Evolutionary conservation across 306 rosid genomes (phyloP).

Genomic region (Astragalus membranaceus): DNA sequence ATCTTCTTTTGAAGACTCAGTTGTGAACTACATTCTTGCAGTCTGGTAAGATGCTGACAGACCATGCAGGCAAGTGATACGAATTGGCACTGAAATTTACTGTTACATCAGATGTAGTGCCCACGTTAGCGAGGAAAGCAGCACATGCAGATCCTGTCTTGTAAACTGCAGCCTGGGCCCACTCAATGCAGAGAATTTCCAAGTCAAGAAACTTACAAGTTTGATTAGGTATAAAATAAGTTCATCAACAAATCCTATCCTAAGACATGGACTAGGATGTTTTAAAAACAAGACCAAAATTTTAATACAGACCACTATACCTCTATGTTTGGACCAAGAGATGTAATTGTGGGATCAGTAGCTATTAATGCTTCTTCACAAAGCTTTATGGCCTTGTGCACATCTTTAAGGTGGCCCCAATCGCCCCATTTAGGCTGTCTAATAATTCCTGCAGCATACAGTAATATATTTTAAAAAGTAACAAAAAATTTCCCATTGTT

Average conservation of each 20-base stretch:
- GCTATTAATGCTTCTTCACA: constrained; percentile 77
- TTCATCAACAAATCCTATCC: background rate
- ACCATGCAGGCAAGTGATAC: constrained; percentile 92
- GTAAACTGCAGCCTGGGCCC: constrained; percentile 70
- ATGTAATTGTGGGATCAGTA: constrained; percentile 68
- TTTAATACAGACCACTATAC: constrained; percentile 28
- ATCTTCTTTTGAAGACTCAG: constrained; percentile 43
- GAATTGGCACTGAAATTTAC: constrained; percentile 74
- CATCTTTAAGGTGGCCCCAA: constrained; percentile 94
- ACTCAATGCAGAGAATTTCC: background rate
- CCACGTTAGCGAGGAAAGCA: constrained; percentile 85
- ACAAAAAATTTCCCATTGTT: background rate
- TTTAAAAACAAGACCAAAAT: background rate
- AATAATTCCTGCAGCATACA: constrained; percentile 55
- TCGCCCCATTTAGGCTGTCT: constrained; percentile 97
- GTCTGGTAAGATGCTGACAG: constrained; percentile 99
- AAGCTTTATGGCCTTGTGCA: constrained; percentile 84
- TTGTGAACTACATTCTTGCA: constrained; percentile 81
- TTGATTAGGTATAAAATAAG: background rate
- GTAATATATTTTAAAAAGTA: background rate
- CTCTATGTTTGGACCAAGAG: constrained; percentile 79
- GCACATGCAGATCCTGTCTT: constrained; percentile 67
- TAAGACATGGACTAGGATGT: background rate
- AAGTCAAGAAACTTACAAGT: constrained; percentile 2
- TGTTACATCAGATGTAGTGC: constrained; percentile 55